Percentiles rank a stretch among this genome's conserved stretches.
Evolutionary conservation across 2,329 filamentous ascomycete species (phyloP).

Genomic region (Pestalotiopsis sp.): DNA sequence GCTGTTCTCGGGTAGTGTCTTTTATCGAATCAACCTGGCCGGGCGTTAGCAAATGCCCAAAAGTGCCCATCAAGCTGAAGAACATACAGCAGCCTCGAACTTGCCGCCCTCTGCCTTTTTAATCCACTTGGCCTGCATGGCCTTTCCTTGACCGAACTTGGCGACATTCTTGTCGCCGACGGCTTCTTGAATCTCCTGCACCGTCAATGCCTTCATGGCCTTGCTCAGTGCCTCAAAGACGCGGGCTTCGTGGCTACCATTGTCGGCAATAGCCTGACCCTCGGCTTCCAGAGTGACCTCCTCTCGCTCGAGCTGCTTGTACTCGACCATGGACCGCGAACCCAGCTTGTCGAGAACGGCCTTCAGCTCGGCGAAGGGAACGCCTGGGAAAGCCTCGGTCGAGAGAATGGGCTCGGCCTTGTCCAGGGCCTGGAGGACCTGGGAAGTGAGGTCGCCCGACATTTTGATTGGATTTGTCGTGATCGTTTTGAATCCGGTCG

Average conservation of each 20-base stretch:
- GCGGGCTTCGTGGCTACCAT: constrained; percentile 81
- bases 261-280: constrained; percentile 69
- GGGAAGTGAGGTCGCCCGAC: constrained; percentile 63
- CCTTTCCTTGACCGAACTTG: constrained; percentile 91
- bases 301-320: constrained; percentile 81
- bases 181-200: constrained; percentile 69
- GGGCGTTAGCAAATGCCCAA: constrained; percentile 13
- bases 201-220: constrained; percentile 78
- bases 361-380: constrained; percentile 73
- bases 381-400: constrained; percentile 68
- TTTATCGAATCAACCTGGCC: constrained; percentile 69
- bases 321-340: constrained; percentile 84
- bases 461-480: constrained; percentile 34
- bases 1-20: constrained; percentile 76
- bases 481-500: neutral
- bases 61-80: neutral
- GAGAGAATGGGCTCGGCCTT: constrained; percentile 68
- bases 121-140: constrained; percentile 82
- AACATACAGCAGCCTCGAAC: constrained; percentile 45
- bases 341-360: constrained; percentile 83
- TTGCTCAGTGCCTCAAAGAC: constrained; percentile 76
- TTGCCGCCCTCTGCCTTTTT: constrained; percentile 60
- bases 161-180: constrained; percentile 75
- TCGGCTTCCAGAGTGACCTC: constrained; percentile 76
- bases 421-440: constrained; percentile 68